Evolutionary conservation across 805 yeast genomes (phyloP).

Genomic region (Kazachstania martiniae): DNA sequence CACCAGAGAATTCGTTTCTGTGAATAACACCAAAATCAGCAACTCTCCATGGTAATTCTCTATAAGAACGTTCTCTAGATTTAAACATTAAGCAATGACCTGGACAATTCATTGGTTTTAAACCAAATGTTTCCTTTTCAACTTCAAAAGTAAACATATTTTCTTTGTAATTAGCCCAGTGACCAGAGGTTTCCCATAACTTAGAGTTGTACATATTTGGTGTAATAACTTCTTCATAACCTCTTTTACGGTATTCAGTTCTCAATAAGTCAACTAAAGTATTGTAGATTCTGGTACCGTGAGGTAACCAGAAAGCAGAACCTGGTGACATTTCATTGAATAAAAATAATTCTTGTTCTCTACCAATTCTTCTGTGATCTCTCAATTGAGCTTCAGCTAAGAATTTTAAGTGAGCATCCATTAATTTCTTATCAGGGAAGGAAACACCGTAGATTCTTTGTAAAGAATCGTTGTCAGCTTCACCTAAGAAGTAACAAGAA

Average conservation of each 20-base stretch:
- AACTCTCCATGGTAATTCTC: conserved; percentile 97
- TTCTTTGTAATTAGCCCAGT: conserved; percentile 96
- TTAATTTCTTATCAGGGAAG: conserved; percentile 93
- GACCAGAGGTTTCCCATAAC: conserved; percentile 98
- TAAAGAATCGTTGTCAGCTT: conserved; percentile 81
- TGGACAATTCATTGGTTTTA: conserved; percentile 91
- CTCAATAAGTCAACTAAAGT: conserved; percentile 71
- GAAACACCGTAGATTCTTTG: conserved; percentile 97
- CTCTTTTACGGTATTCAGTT: conserved; percentile 81
- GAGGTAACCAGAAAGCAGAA: conserved; percentile 97
- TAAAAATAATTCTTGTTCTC: conserved; percentile 88
- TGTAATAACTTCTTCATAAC: conserved; percentile 96
- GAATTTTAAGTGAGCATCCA: conserved; percentile 91
- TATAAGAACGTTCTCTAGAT: conserved; percentile 85
- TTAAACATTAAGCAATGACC: conserved; percentile 92
- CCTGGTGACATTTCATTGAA: conserved; percentile 98
- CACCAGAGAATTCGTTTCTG: conserved; percentile 94
- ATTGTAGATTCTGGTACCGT: conserved; percentile 95
- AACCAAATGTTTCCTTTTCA: conserved; percentile 89
- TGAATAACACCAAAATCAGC: conserved; percentile 97
- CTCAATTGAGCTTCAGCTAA: conserved; percentile 92
- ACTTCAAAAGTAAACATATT: conserved; percentile 95
- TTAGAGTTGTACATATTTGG: conserved; percentile 98
- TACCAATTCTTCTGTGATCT: conserved; percentile 94
- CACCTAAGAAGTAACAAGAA: conserved; percentile 92